These are phyloP conservation scores for Dothideomycetes sp. DNA, from an alignment of 2,329 filamentous ascomycete genomes.

Conservation along the genomic window DNA sequence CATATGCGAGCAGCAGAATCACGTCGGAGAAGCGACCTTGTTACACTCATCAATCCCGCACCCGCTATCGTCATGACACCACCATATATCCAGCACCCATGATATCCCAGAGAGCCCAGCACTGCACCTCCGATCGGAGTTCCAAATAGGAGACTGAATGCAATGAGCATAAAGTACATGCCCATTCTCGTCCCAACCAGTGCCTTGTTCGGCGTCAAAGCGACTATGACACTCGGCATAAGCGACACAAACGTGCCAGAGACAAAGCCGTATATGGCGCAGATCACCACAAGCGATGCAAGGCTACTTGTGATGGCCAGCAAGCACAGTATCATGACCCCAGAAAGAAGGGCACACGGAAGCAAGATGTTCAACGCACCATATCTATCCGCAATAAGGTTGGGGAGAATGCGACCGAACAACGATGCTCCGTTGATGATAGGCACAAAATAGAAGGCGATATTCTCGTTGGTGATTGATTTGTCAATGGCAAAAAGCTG, in stretches of 20 bases:
- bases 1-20: too few species aligned
- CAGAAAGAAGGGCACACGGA: conserved; percentile 35
- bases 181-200: conserved; percentile 58
- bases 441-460: conserved; percentile 43
- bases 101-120: conserved; percentile 39
- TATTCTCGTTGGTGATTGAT: too few species aligned
- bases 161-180: conserved; percentile 49
- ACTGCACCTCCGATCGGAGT: conserved; percentile 33
- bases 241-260: conserved; percentile 57
- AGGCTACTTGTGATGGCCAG: conserved; percentile 43
- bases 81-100: conserved; percentile 53
- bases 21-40: too few species aligned
- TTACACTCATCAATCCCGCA: too few species aligned
- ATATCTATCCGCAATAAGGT: conserved; percentile 41
- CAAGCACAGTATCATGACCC: conserved; percentile 40
- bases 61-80: conserved; percentile 42
- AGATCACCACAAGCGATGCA: conserved; percentile 51
- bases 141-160: conserved; percentile 58
- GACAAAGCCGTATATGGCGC: conserved; percentile 56
- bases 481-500: conserved; percentile 49
- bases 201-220: conserved; percentile 58
- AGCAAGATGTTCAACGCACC: conserved; percentile 46
- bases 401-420: conserved; percentile 46
- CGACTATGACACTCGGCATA: conserved; percentile 51
- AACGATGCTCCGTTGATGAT: conserved; percentile 41